phyloP scores from a whole-genome alignment of 2,329 filamentous ascomycete species.

The Colletotrichum musae region DNA sequence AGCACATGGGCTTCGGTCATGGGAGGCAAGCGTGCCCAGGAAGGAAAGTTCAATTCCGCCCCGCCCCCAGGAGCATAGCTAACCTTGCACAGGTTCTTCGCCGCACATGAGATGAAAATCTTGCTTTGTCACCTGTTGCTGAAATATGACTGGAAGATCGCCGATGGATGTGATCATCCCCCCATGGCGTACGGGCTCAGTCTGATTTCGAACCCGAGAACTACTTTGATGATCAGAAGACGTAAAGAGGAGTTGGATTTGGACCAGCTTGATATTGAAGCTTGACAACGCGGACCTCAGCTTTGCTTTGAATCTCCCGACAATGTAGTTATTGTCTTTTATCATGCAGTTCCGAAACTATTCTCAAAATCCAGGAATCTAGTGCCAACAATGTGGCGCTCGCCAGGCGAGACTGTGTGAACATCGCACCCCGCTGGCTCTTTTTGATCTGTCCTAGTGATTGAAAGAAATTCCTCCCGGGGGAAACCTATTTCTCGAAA shows the following conservation, averaged over 20 bases:
- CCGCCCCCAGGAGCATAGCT: not conserved
- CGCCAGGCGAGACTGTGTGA: too few species aligned
- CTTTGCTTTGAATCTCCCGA: too few species aligned
- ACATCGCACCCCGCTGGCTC: too few species aligned
- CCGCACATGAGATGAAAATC: slow-evolving; percentile 61
- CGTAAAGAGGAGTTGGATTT: not conserved
- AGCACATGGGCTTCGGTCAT: slow-evolving; percentile 54
- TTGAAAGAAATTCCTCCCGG: too few species aligned
- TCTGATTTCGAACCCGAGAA: not conserved
- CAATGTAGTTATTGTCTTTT: too few species aligned
- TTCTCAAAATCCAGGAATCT: too few species aligned
- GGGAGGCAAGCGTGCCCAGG: slow-evolving; percentile 51
- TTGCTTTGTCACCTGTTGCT: slow-evolving; percentile 57
- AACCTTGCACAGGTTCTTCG: slow-evolving; percentile 55
- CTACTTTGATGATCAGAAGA: not conserved
- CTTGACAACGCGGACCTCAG: too few species aligned
- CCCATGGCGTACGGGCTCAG: not conserved
- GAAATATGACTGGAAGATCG: slow-evolving; percentile 51
- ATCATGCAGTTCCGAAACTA: too few species aligned
- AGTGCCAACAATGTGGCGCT: too few species aligned
- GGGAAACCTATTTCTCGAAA: too few species aligned
- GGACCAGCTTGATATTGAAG: not conserved
- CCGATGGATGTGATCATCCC: not conserved
- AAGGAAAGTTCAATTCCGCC: not conserved
- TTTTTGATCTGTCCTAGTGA: too few species aligned